phyloP scores from a whole-genome alignment of 768 basidiomycete genomes.

The Gloeostereum incarnatum region DNA sequence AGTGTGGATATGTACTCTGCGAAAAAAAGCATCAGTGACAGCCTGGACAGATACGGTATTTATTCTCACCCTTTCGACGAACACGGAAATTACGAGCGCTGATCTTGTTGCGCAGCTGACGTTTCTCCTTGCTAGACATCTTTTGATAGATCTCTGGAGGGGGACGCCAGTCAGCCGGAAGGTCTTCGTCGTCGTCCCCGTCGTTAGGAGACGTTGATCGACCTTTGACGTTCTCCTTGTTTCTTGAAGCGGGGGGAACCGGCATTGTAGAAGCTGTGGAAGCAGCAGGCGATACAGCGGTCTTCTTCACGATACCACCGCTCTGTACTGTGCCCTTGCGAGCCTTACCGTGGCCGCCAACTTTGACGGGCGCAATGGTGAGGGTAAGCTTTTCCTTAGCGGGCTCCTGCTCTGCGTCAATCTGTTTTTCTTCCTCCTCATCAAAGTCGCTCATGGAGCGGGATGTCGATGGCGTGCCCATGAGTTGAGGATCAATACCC shows the following conservation, averaged over 20 bases:
- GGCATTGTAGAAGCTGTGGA: slow-evolving; percentile 9
- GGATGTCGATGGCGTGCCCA: background rate
- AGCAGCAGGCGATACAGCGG: slow-evolving; percentile 17
- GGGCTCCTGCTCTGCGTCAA: background rate
- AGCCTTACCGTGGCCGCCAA: slow-evolving; percentile 50
- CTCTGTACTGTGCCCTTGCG: slow-evolving; percentile 63
- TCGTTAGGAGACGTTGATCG: slow-evolving; percentile 9
- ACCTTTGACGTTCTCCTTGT: slow-evolving; percentile 27
- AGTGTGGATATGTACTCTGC: slow-evolving; percentile 93
- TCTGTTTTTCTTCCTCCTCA: background rate
- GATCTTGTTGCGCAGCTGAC: slow-evolving; percentile 95
- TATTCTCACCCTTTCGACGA: slow-evolving; percentile 90
- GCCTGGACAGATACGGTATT: slow-evolving; percentile 8
- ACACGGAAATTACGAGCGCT: slow-evolving; percentile 94
- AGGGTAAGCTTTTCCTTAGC: slow-evolving; percentile 27
- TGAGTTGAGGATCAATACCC: slow-evolving; percentile 1
- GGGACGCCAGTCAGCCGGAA: slow-evolving; percentile 77
- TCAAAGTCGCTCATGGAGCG: too few relatives aligned
- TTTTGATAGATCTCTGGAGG: slow-evolving; percentile 91
- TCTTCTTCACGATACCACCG: slow-evolving; percentile 65
- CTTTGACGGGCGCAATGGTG: slow-evolving; percentile 45
- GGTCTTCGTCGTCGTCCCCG: slow-evolving; percentile 39
- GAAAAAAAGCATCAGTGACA: background rate
- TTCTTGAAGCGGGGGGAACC: slow-evolving; percentile 4
- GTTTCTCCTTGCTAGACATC: slow-evolving; percentile 91